These are phyloP conservation scores for Selenicereus undatus DNA, from an alignment of 148 eudicot genomes.

Conservation along the genomic window DNA sequence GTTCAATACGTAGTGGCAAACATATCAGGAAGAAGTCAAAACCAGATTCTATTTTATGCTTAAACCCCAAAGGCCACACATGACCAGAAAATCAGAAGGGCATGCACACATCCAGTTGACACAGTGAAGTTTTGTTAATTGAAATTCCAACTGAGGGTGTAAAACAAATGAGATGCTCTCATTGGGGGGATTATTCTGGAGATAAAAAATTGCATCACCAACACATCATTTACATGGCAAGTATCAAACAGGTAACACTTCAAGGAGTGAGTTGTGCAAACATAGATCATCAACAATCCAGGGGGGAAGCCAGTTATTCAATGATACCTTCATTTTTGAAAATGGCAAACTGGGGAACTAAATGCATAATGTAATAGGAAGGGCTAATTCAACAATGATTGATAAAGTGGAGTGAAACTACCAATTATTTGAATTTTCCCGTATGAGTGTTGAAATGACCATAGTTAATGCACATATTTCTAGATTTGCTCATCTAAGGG, in stretches of 20 bases:
- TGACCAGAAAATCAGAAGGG: background rate
- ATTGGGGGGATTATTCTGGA: background rate
- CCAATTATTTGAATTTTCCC: background rate
- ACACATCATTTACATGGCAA: background rate
- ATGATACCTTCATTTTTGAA: background rate
- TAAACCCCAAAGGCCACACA: too few relatives aligned
- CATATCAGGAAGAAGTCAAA: too few relatives aligned
- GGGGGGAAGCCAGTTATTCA: background rate
- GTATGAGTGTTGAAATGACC: background rate
- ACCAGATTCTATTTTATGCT: too few relatives aligned
- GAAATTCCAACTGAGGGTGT: background rate
- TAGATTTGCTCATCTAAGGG: background rate
- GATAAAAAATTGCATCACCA: background rate
- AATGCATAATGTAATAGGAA: background rate
- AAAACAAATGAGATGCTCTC: too few relatives aligned
- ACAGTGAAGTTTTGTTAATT: too few relatives aligned
- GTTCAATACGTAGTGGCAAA: too few relatives aligned
- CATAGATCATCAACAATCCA: background rate
- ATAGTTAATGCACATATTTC: background rate
- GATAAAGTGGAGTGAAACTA: background rate
- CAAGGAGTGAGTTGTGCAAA: background rate
- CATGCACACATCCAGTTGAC: background rate
- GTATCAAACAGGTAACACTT: background rate
- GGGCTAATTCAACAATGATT: background rate
- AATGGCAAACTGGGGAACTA: background rate